A percentile compares a stretch with the other conserved stretches of the same genome.
phyloP scores from a whole-genome alignment of 2,329 filamentous ascomycete species.

The Monilinia fructigena region DNA sequence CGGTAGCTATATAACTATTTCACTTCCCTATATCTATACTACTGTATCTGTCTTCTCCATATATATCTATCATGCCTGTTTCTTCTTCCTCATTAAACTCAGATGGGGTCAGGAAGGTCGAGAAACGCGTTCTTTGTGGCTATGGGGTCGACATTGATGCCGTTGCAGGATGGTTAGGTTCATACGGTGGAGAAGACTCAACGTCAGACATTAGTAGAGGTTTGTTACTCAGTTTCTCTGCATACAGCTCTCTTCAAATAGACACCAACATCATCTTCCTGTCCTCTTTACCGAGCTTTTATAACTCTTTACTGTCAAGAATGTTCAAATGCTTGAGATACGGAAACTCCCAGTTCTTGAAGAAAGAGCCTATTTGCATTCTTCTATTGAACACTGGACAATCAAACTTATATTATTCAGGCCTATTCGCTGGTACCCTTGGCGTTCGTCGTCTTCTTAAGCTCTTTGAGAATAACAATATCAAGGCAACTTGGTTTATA shows the following conservation, averaged over 20 bases:
- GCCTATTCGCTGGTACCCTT: slow-evolving; percentile 66
- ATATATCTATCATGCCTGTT: not conserved
- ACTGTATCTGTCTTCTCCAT: slow-evolving; percentile 5
- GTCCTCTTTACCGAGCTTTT: not conserved
- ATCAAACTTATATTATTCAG: slow-evolving; percentile 38
- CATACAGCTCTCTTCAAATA: not conserved
- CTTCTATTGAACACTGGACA: not conserved
- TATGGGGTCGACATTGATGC: slow-evolving; percentile 75
- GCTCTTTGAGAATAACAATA: slow-evolving; percentile 69
- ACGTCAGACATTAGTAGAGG: slow-evolving; percentile 71
- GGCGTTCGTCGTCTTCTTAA: slow-evolving; percentile 66
- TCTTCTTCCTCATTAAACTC: not conserved
- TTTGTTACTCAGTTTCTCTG: slow-evolving; percentile 34
- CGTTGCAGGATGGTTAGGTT: slow-evolving; percentile 74
- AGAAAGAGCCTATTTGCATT: not conserved
- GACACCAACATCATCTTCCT: not conserved
- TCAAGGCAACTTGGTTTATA: slow-evolving; percentile 67
- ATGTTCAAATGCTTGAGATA: not conserved
- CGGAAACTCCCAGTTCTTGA: not conserved
- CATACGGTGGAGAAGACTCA: slow-evolving; percentile 71
- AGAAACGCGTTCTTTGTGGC: slow-evolving; percentile 54
- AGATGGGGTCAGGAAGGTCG: slow-evolving; percentile 40
- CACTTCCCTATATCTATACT: not conserved
- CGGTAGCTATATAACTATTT: no score
- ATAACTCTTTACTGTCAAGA: not conserved